These are phyloP conservation scores for Omphalotus olearius DNA, from an alignment of 1,284 basidiomycete genomes.

Conservation along the genomic window DNA sequence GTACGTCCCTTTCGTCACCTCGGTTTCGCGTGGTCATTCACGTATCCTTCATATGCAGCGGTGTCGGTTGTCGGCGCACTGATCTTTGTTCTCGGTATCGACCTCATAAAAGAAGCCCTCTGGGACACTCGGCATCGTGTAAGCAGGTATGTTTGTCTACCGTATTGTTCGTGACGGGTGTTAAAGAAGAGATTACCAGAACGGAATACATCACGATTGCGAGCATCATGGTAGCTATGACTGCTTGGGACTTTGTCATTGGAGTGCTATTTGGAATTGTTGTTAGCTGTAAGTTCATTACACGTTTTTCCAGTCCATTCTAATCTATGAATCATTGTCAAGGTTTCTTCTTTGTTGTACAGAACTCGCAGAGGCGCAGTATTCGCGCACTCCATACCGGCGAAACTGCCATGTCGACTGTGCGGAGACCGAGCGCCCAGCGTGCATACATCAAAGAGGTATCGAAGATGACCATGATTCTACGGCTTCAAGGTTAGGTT, in stretches of 20 bases:
- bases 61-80: constrained; percentile 88
- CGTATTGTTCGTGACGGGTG: constrained; percentile 8
- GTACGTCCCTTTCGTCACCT: constrained; percentile 47
- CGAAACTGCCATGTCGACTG: constrained; percentile 83
- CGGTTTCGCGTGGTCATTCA: background rate
- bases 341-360: constrained; percentile 95
- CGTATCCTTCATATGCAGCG: constrained; percentile 39
- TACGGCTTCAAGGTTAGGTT: constrained; percentile 76
- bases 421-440: constrained; percentile 85
- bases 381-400: constrained; percentile 82
- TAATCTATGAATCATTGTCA: constrained; percentile 8
- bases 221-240: constrained; percentile 89
- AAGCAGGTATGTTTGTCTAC: constrained; percentile 54
- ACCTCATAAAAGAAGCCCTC: constrained; percentile 91
- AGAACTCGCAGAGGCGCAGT: constrained; percentile 81
- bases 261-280: constrained; percentile 93
- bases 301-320: constrained; percentile 8
- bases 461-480: constrained; percentile 87
- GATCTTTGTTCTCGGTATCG: constrained; percentile 94
- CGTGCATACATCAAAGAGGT: constrained; percentile 88
- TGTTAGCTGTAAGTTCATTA: constrained; percentile 66
- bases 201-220: constrained; percentile 75
- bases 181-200: constrained; percentile 25
- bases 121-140: constrained; percentile 95
- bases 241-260: constrained; percentile 90